Conservation (phyloP, 2,329 filamentous ascomycete genomes). For the Penicillium sp. region DNA sequence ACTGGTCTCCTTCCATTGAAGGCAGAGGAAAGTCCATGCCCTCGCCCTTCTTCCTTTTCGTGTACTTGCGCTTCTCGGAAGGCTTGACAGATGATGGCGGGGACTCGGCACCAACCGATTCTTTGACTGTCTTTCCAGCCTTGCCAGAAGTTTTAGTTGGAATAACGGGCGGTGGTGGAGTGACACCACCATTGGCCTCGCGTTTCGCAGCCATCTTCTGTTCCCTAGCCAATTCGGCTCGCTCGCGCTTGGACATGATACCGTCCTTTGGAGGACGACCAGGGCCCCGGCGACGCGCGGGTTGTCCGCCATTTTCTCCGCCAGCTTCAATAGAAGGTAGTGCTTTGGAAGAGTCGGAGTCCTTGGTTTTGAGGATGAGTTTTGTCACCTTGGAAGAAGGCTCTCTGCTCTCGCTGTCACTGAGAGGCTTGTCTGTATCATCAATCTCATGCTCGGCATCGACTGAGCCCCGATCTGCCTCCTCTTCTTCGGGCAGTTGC, state of each 20-base stretch:
- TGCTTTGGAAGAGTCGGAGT: conserved; percentile 30
- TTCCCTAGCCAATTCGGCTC: conserved; percentile 56
- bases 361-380: conserved; percentile 34
- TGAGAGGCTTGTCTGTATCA: conserved; percentile 28
- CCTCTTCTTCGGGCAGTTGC: conserved; percentile 39
- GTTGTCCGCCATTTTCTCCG: conserved; percentile 43
- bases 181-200: conserved; percentile 50
- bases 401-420: conserved; percentile 32
- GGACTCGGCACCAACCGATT: conserved; percentile 39
- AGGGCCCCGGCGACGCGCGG: conserved; percentile 54
- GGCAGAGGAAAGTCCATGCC: conserved; percentile 47
- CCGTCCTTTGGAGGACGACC: conserved; percentile 68
- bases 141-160: conserved; percentile 28
- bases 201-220: conserved; percentile 53
- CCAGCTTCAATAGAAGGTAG: conserved; percentile 36
- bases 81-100: conserved; percentile 38
- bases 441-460: conserved; percentile 48
- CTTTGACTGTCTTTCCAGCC: conserved; percentile 36
- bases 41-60: conserved; percentile 50
- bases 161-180: conserved; percentile 38
- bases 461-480: conserved; percentile 35
- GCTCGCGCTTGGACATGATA: conserved; percentile 66
- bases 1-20: conserved; percentile 46
- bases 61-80: conserved; percentile 51
- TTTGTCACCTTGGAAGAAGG: conserved; percentile 32